Conservation (phyloP, 176 grass and related monocot genomes). For the Paspalum notatum region DNA sequence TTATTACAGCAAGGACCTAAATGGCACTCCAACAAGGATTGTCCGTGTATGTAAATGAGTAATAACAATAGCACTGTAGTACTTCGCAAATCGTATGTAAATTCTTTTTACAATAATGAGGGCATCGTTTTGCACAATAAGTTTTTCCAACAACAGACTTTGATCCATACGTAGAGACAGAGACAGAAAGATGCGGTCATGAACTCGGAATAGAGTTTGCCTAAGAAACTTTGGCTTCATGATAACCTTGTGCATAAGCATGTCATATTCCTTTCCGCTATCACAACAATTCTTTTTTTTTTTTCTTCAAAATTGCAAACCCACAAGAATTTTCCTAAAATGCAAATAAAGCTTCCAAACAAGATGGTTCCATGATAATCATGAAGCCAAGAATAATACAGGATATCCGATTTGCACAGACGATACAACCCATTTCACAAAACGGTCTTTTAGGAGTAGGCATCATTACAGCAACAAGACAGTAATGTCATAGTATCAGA, state of each 20-base stretch:
- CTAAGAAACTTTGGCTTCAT: not conserved
- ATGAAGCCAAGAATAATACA: constrained; percentile 12
- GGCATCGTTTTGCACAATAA: not conserved
- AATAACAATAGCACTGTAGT: too few species aligned
- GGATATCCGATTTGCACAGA: constrained; percentile 15
- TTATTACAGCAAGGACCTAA: too few species aligned
- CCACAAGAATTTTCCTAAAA: not conserved
- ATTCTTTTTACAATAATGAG: not conserved
- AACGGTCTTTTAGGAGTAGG: constrained; percentile 18
- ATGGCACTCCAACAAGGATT: too few species aligned
- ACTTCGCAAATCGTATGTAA: too few species aligned
- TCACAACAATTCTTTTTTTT: constrained; percentile 4
- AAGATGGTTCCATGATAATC: not conserved
- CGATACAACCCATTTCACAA: not conserved
- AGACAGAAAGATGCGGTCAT: not conserved
- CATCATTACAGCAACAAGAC: constrained; percentile 11
- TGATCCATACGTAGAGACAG: not conserved
- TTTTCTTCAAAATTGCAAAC: constrained; percentile 24
- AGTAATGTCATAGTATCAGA: constrained; percentile 3
- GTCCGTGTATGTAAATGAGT: too few species aligned
- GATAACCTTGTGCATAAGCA: not conserved
- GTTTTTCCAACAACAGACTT: not conserved
- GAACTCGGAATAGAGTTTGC: not conserved
- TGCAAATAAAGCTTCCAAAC: not conserved
- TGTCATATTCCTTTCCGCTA: not conserved